Evolutionary conservation across 2,329 filamentous ascomycete genomes (phyloP).

Genomic region (Aspergillus uvarum): DNA sequence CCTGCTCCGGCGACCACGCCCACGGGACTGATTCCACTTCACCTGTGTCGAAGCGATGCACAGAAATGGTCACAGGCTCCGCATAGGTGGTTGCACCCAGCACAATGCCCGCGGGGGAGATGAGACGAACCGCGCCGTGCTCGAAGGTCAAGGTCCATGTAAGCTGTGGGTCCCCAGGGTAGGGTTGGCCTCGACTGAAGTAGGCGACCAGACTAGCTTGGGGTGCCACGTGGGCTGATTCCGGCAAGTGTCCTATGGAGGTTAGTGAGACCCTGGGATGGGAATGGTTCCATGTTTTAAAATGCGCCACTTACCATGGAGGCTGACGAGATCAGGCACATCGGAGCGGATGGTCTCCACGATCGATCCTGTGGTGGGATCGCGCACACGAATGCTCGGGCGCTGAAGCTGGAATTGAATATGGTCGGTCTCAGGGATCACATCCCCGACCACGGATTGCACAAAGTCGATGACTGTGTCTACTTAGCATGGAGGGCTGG

Average conservation of each 20-base stretch:
- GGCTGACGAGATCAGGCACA: neutral
- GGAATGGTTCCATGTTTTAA: neutral
- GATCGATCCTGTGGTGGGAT: neutral
- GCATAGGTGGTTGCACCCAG: neutral
- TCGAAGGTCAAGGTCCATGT: neutral
- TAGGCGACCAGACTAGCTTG: neutral
- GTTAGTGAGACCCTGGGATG: neutral
- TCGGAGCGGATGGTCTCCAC: neutral
- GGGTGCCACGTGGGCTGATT: neutral
- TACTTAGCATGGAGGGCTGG: neutral
- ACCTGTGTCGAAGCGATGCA: neutral
- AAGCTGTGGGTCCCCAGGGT: neutral
- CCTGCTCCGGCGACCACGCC: neutral
- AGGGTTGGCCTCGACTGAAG: neutral
- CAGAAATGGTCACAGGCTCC: neutral
- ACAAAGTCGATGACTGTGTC: neutral
- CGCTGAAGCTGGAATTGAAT: neutral
- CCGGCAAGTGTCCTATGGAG: neutral
- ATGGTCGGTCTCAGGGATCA: neutral
- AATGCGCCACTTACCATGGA: neutral
- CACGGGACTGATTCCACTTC: neutral
- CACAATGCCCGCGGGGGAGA: neutral
- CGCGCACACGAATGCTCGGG: neutral
- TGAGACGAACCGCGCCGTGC: neutral
- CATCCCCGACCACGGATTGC: constrained; percentile 1